These are phyloP conservation scores for Amphibolis antarctica DNA, from an alignment of 106 monocot genomes.

Conservation along the genomic window DNA sequence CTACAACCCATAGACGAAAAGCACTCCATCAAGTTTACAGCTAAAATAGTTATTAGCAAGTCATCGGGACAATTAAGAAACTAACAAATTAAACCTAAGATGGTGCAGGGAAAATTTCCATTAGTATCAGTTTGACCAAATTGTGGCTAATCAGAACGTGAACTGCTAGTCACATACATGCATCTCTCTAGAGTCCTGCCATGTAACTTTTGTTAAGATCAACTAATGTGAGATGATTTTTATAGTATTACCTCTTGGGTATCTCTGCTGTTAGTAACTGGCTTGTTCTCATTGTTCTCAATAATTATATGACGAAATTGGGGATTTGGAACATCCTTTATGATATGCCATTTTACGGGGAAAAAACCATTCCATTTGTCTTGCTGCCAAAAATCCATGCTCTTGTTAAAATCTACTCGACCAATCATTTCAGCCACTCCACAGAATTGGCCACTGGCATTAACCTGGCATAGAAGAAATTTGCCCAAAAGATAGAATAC, in stretches of 20 bases:
- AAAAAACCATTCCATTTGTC: constrained; percentile 96
- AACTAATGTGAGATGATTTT: background rate
- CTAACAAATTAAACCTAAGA: too few species aligned
- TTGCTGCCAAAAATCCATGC: constrained; percentile 49
- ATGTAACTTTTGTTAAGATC: too few species aligned
- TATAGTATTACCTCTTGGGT: constrained; percentile 28
- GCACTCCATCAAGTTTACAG: too few species aligned
- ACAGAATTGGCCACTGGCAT: constrained; percentile 74
- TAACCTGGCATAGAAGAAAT: constrained; percentile 36
- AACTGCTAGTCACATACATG: too few species aligned
- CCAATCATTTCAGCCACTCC: constrained; percentile 68
- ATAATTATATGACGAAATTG: constrained; percentile 56
- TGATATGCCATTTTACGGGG: constrained; percentile 85
- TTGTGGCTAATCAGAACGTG: too few species aligned
- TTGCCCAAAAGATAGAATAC: background rate
- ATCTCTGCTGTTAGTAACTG: constrained; percentile 35
- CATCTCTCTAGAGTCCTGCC: too few species aligned
- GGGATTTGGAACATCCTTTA: constrained; percentile 58
- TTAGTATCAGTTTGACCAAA: too few species aligned
- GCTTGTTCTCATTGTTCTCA: constrained; percentile 41
- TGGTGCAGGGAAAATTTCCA: too few species aligned
- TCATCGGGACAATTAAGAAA: too few species aligned
- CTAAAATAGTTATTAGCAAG: too few species aligned
- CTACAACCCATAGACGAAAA: too few species aligned
- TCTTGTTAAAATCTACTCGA: constrained; percentile 68